Base-by-base conservation (phyloP, 176 grass and related monocot species). In the Cenchrus fungigraminus region DNA sequence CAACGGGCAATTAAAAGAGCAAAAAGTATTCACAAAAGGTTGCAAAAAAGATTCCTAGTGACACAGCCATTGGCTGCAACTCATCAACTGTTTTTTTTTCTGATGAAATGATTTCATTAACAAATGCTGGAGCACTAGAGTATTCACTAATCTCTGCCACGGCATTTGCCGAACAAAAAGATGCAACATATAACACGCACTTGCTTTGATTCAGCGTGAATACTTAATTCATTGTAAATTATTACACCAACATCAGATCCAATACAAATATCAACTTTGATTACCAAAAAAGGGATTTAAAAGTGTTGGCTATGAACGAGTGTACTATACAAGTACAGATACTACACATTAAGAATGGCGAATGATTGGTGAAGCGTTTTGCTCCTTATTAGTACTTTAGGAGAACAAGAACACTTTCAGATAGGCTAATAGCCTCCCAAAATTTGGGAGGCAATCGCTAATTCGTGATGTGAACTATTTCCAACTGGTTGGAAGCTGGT, bases 311-410 rank as follows among this genome's bases (percentile, higher is more conserved):
- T 73, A 61, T 65, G 60, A 74, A 67, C 37, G 11, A 45, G 0
- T 9, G 46, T 75, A 49, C 47, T 80, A 45, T 46, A 58, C 31
- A 10, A 5, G 34, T 82, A 57, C 65, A 65, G 34, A 77, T 90
- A 56, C 73, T 90, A 56, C 73, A 68, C 74, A 77, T 56, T 0
- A 62, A 13, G 59, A 81, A 54, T 49, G 13, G 9, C 45, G 71
- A 69, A 17, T 47, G 64, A 62, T 37, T 82, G 73, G 47, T 65
- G 72, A 65, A 82, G 57, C 57, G 86, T 58, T 52, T 79, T 11
- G 79, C 80, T 83, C 66, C 60, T 79, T 72, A 72, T 84, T 79
- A n/a, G 62, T 15, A 50, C 68, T 51, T 20, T 28, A 10, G 10
- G 73, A 6, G 8, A 12, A 44, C 63, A 83, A 65, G 34, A 77